Conservation (phyloP, 2,329 filamentous ascomycete species). For the Colletotrichum echinochloae region DNA sequence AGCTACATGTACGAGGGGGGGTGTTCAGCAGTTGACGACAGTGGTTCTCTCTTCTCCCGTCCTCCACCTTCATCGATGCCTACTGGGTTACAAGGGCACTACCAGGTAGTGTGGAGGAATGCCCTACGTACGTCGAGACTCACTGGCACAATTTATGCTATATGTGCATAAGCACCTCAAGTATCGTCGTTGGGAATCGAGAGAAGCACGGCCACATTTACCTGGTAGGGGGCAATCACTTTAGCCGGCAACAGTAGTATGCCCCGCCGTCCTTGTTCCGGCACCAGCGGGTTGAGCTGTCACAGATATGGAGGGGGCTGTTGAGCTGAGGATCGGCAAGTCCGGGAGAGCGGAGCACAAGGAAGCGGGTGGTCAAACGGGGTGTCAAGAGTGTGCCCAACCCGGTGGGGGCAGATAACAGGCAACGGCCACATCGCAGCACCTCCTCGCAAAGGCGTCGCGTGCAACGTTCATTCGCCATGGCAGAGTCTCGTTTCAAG, state of each 20-base stretch:
- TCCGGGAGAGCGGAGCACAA: neutral
- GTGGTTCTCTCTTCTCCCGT: neutral
- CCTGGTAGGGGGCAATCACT: too few relatives aligned
- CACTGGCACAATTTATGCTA: too few relatives aligned
- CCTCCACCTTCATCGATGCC: neutral
- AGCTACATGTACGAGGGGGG: neutral
- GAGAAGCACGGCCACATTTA: too few relatives aligned
- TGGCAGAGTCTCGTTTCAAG: conserved; percentile 6
- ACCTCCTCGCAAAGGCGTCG: neutral
- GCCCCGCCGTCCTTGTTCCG: neutral
- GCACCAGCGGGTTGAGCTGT: neutral
- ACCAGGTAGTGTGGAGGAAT: too few relatives aligned
- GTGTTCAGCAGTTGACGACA: too few relatives aligned
- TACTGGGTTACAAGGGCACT: too few relatives aligned
- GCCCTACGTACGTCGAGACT: too few relatives aligned
- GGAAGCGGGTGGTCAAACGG: neutral
- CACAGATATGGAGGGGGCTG: neutral
- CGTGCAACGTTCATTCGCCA: neutral
- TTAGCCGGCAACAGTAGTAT: too few relatives aligned
- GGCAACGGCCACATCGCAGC: neutral
- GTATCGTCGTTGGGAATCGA: too few relatives aligned
- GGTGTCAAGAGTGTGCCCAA: neutral
- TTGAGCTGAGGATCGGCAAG: neutral
- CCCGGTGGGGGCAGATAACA: neutral
- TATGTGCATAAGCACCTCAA: too few relatives aligned